A percentile compares a stretch with the other conserved stretches of the same genome.
phyloP scores from a whole-genome alignment of 768 basidiomycete genomes.

The Podaxis sp. region DNA sequence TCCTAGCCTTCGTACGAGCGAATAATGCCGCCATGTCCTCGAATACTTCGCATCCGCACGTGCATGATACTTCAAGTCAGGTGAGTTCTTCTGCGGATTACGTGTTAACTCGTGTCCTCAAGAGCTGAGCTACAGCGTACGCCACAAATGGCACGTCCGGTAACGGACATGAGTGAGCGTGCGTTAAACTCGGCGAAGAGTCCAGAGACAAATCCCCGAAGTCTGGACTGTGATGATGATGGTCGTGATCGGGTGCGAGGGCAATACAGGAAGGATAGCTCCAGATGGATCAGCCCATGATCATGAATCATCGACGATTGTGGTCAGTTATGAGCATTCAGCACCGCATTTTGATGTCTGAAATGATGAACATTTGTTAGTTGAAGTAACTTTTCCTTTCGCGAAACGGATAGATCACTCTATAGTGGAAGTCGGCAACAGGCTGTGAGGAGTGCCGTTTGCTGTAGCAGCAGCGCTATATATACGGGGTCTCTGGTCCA shows the following conservation, averaged over 20 bases:
- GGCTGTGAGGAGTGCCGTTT: background rate
- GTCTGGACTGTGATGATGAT: background rate
- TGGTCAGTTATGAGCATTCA: background rate
- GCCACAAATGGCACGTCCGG: background rate
- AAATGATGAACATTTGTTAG: background rate
- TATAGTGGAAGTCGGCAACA: background rate
- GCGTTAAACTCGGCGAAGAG: background rate
- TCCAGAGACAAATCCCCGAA: background rate
- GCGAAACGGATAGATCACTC: background rate
- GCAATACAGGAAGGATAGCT: background rate
- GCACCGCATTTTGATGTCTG: constrained; percentile 2
- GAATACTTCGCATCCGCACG: background rate
- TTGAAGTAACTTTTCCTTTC: background rate
- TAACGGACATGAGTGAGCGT: background rate
- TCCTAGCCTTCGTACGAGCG: constrained; percentile 11
- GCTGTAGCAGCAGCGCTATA: background rate
- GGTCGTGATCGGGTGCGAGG: background rate
- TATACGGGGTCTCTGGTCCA: background rate
- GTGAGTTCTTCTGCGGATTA: background rate
- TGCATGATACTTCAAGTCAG: background rate
- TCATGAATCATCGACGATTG: background rate
- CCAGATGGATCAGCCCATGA: background rate
- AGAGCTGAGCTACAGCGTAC: background rate
- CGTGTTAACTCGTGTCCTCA: background rate
- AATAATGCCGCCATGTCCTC: background rate